phyloP scores from a whole-genome alignment of 371 early-diverging fungal species.

The Mucor piriformis region DNA sequence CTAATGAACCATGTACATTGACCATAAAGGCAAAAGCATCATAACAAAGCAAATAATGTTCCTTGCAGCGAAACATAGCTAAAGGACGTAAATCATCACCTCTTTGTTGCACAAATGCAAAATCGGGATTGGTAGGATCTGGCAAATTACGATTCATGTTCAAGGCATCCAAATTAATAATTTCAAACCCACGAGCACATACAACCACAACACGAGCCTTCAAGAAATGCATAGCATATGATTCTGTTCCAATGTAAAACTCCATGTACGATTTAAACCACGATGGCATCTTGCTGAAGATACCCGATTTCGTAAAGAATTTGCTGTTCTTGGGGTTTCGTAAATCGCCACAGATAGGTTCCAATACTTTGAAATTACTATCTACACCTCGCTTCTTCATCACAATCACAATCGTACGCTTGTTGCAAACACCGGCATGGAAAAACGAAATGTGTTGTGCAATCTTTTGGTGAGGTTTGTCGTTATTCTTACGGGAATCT shows the following conservation, averaged over 20 bases:
- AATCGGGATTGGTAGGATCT: constrained; percentile 39
- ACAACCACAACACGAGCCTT: constrained; percentile 78
- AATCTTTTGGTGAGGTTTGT: constrained; percentile 54
- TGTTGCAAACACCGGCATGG: constrained; percentile 69
- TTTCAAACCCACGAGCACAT: constrained; percentile 82
- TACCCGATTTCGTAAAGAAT: constrained; percentile 37
- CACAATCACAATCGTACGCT: constrained; percentile 61
- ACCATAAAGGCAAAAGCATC: constrained; percentile 92
- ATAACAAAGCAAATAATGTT: constrained; percentile 88
- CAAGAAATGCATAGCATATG: constrained; percentile 72
- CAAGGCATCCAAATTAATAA: constrained; percentile 80
- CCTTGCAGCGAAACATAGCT: constrained; percentile 79
- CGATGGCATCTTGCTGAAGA: constrained; percentile 46
- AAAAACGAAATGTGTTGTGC: constrained; percentile 73
- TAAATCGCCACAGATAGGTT: constrained; percentile 48
- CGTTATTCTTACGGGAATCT: not conserved
- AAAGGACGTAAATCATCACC: constrained; percentile 63
- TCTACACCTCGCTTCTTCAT: constrained; percentile 59
- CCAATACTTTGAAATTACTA: constrained; percentile 42
- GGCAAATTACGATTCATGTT: constrained; percentile 59
- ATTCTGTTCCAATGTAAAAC: constrained; percentile 83
- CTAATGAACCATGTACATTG: constrained; percentile 58
- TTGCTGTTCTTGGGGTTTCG: constrained; percentile 43
- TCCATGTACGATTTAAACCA: constrained; percentile 60
- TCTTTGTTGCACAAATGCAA: constrained; percentile 40